Evolutionary conservation across 768 basidiomycete species (phyloP).

Genomic region (Mycena chlorophos): DNA sequence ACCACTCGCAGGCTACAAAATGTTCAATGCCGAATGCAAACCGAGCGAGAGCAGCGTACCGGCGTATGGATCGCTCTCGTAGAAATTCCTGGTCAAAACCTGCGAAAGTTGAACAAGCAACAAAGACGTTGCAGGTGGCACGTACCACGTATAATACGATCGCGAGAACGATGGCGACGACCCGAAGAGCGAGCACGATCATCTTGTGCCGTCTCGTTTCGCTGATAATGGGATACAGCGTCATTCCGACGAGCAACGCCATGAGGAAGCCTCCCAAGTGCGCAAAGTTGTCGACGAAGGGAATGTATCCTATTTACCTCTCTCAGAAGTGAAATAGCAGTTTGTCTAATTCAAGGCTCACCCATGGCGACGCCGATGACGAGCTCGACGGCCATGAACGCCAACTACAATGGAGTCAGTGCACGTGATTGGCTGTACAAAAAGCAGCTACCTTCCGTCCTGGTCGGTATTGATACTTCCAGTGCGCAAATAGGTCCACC

Average conservation of each 20-base stretch:
- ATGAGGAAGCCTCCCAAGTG: constrained; percentile 69
- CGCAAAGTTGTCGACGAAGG: neutral
- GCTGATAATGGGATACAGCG: constrained; percentile 89
- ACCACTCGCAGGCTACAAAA: constrained; percentile 73
- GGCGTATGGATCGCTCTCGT: constrained; percentile 81
- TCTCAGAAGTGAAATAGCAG: constrained; percentile 66
- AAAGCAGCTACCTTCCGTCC: constrained; percentile 60
- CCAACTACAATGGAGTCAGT: constrained; percentile 48
- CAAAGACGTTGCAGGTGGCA: neutral
- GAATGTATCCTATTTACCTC: neutral
- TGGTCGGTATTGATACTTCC: constrained; percentile 85
- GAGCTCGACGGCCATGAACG: constrained; percentile 86
- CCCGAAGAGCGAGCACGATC: constrained; percentile 72
- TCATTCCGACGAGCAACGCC: constrained; percentile 78
- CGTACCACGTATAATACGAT: constrained; percentile 77
- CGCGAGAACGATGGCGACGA: constrained; percentile 72
- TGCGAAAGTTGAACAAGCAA: neutral
- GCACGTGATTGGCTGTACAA: neutral
- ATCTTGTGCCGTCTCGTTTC: constrained; percentile 68
- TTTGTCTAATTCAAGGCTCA: too few relatives aligned
- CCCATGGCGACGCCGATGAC: constrained; percentile 79
- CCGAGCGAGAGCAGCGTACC: constrained; percentile 47
- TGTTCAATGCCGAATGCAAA: neutral
- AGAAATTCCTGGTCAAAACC: constrained; percentile 77
- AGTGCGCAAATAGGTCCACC: constrained; percentile 90